Base-by-base conservation (phyloP, 257 asterid genomes). In the Rhazya stricta region DNA sequence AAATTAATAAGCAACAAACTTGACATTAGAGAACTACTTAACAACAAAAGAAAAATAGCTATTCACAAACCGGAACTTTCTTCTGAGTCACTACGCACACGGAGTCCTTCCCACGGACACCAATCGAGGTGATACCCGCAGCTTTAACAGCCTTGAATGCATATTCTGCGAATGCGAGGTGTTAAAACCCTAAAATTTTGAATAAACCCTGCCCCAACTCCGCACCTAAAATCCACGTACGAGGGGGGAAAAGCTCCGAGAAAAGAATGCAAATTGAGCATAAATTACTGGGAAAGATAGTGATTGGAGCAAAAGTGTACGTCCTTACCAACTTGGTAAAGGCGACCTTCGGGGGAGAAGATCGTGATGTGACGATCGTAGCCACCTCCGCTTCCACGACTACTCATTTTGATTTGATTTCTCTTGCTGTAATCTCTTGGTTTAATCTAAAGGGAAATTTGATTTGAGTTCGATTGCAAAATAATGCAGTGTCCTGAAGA, bases 301-400 rank as follows among this genome's bases (percentile, higher is more conserved):
- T 1, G 63, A 19, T 56, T 56, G 7, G 63, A 42, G 67, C 19
- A 36, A 27, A 16, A 66, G 32, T 15, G 37, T 46, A 76, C 48
- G 62, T 62, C 79, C 96, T 81, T 75, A 91, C 97, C 98, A 65
- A 94, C 98, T 94, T 94, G 97, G 78, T 83, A 92, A 50, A 94
- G 96, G 63, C 97, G 98, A 84, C 98, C 98, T 84, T 94, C 98
- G 0, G 98, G 98, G n/a, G 98, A 92, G 93, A 94, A 94, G 87
- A 94, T 94, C 87, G 97, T 94, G 72, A 94, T 94, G 87, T 94
- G 98, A 25, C 97, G 97, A 89, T 94, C 98, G 88, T 94, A 94
- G 39, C 98, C 98, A 69, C 97, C 98, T 81, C 98, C 98, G 68
- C 98, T 94, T 82, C 98, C 97, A 58, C 98, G 90, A 83, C 97